Conservation (phyloP, 192 early-diverging fungal species). For the Radiomyces spectabilis region DNA sequence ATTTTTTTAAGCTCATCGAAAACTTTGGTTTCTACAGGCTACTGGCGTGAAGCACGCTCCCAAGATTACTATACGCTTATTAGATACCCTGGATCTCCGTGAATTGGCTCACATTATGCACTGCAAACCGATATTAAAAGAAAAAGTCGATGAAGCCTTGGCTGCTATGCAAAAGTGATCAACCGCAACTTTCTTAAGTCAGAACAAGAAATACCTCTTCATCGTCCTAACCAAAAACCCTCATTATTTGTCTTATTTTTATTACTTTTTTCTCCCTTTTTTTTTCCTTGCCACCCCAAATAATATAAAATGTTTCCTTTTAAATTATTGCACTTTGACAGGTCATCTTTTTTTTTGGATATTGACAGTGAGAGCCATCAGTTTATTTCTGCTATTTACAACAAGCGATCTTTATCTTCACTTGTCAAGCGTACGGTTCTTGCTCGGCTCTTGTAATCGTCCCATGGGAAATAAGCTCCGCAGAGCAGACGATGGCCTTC, state of each 20-base stretch:
- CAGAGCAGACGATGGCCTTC: conserved; percentile 62
- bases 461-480: conserved; percentile 67
- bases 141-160: conserved; percentile 16
- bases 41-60: conserved; percentile 26
- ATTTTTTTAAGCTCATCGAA: too few species aligned
- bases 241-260: too few species aligned
- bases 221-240: conserved; percentile 3
- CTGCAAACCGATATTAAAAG: conserved; percentile 16
- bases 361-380: too few species aligned
- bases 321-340: too few species aligned
- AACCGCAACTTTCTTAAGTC: background rate
- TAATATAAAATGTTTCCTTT: too few species aligned
- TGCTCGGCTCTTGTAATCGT: conserved; percentile 59
- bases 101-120: conserved; percentile 34
- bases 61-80: conserved; percentile 30
- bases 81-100: conserved; percentile 31
- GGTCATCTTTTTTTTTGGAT: too few species aligned
- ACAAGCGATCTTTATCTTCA: conserved; percentile 15
- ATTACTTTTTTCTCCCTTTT: background rate
- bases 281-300: background rate
- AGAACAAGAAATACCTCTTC: background rate
- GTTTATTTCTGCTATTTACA: background rate
- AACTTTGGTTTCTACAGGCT: too few species aligned
- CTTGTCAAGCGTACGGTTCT: conserved; percentile 9
- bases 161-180: conserved; percentile 1